Evolutionary conservation across 2,329 filamentous ascomycete genomes (phyloP).

Genomic region (Phialophora macrospora): DNA sequence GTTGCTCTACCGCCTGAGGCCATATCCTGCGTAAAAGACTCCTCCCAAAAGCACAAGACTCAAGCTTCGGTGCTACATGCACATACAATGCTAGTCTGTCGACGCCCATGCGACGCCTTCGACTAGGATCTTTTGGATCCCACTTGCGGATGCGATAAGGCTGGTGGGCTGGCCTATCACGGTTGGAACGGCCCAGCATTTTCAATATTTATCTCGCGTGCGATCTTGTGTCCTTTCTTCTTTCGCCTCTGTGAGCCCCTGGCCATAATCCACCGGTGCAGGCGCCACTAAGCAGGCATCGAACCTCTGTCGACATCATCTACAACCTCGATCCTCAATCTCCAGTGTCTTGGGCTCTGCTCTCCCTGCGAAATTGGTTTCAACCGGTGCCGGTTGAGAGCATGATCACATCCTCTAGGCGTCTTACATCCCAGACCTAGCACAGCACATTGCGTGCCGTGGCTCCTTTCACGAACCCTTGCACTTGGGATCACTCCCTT

Average conservation of each 20-base stretch:
- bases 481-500: not conserved
- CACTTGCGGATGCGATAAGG: not conserved
- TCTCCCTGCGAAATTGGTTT: not conserved
- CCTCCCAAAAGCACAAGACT: not conserved
- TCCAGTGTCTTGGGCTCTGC: not conserved
- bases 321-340: not conserved
- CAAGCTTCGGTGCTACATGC: not conserved
- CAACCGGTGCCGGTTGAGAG: not conserved
- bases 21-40: not conserved
- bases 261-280: not conserved
- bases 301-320: not conserved
- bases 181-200: not conserved
- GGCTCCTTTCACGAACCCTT: not conserved
- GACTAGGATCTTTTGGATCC: not conserved
- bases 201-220: conserved; percentile 4
- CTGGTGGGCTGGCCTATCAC: not conserved
- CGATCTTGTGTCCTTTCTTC: conserved; percentile 3
- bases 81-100: not conserved
- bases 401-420: not conserved
- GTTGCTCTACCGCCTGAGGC: too few relatives aligned
- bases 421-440: not conserved
- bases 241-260: not conserved
- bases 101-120: not conserved
- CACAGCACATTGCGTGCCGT: not conserved
- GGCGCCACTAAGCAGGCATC: not conserved